Evolutionary conservation across 352 stramenopile genomes (phyloP), one percentile per base, ranked within the genome.

Genomic region (Globisporangium iwayamae): DNA sequence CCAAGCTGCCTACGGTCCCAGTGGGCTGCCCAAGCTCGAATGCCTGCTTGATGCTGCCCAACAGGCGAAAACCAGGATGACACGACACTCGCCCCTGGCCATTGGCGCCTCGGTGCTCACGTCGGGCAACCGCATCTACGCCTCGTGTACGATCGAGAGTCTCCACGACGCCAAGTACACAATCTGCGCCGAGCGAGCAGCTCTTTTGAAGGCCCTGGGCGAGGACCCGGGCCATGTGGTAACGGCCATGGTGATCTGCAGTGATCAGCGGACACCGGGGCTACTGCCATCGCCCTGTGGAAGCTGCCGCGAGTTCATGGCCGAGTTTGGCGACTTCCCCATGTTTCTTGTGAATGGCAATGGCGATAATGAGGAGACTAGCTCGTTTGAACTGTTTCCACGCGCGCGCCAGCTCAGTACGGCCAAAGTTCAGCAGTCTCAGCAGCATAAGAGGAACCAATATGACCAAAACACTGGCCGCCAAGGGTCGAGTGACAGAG

Each of bases 321-420:
- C 80, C 11, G 71, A 81, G 3, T 84, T 76, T 56, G 85, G 83
- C n/a, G 81, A 93, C 39, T 94, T 92, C 38, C 79, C 81, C 11
- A 63, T 94, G 13, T 90, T 87, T 59, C 62, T 94, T 13, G 68
- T 90, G 18, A 89, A 88, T 47, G 71, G 63, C 7, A 54, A 74
- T 18, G 70, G 76, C 4, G 68, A 83, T 14, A 79, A 63, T 4
- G 72, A 87, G 22, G 73, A 89, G 39, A 92, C 81, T 14, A 69
- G 66, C 30, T 89, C 83, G 30, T 87, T 76, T 28, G 65, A 60
- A 9, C 65, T 94, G 16, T 91, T 91, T 60, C 83, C 85, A 55
- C 66, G 70, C 32, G 76, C 75, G 25, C 57, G 74, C 9, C 65
- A 85, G 46, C 5, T 25, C 28, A 45, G 64, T 56, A 20, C 70